Conservation (phyloP, 2,329 filamentous ascomycete genomes). For the Ophiostoma perfectum region DNA sequence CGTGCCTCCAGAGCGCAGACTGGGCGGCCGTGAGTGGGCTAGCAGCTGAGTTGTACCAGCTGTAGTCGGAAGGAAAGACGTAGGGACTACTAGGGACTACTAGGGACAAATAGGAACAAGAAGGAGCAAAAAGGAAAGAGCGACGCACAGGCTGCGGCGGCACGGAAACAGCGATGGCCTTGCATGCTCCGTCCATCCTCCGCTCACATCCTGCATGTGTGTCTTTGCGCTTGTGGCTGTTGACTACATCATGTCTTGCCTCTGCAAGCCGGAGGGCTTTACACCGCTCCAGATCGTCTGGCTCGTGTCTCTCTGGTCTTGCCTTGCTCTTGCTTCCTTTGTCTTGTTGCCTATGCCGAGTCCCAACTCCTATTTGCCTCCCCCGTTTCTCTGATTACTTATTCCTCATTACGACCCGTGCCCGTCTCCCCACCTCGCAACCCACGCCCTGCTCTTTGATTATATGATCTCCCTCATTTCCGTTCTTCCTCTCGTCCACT, state of each 20-base stretch:
- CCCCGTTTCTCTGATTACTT: background rate
- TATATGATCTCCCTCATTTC: constrained; percentile 7
- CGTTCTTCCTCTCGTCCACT: background rate
- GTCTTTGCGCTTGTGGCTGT: background rate
- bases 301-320: background rate
- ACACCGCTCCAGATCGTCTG: no score
- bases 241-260: background rate
- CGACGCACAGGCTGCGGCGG: background rate
- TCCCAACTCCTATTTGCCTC: constrained; percentile 2
- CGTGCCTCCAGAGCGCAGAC: background rate
- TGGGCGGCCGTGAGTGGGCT: background rate
- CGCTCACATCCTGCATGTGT: background rate
- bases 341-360: background rate
- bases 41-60: no score
- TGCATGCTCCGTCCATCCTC: background rate
- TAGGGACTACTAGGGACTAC: no score
- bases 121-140: background rate
- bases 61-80: no score
- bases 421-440: constrained; percentile 1
- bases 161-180: background rate
- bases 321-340: no score
- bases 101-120: background rate
- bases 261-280: background rate
- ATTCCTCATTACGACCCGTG: background rate
- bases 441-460: background rate